Evolutionary conservation across 192 early-diverging fungal genomes (phyloP).

Genomic region (Glomus cerebriforme): DNA sequence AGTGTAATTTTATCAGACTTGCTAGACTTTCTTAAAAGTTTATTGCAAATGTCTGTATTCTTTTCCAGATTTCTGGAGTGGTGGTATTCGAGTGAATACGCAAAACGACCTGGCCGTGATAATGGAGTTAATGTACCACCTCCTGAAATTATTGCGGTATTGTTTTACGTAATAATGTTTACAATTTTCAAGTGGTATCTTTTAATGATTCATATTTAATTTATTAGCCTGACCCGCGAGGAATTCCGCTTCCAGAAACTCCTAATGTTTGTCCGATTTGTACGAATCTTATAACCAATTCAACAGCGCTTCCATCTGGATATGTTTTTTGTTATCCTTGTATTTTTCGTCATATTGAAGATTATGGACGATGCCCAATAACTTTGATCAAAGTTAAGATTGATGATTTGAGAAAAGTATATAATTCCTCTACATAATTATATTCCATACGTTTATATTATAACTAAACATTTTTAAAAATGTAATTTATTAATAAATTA

Average conservation of each 20-base stretch:
- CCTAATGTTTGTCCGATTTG: constrained; percentile 84
- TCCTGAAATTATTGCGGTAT: constrained; percentile 70
- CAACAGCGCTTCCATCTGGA: constrained; percentile 83
- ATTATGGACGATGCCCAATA: constrained; percentile 76
- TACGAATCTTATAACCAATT: constrained; percentile 69
- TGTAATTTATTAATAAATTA: too few relatives aligned
- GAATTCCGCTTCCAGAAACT: constrained; percentile 71
- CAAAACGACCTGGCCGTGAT: constrained; percentile 51
- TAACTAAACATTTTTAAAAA: too few relatives aligned
- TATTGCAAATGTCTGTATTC: constrained; percentile 89
- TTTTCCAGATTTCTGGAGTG: constrained; percentile 94
- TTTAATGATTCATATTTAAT: not conserved
- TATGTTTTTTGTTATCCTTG: constrained; percentile 96
- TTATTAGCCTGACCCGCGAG: constrained; percentile 70
- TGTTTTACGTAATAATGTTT: constrained; percentile 3
- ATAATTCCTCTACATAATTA: constrained; percentile 42
- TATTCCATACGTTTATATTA: not conserved
- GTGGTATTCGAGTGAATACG: constrained; percentile 91
- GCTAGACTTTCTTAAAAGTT: constrained; percentile 73
- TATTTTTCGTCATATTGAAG: constrained; percentile 73
- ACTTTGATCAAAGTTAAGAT: constrained; percentile 58
- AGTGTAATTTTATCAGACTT: constrained; percentile 53
- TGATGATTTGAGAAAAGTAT: constrained; percentile 70
- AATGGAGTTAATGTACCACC: constrained; percentile 65
- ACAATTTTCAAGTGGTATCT: not conserved